Evolutionary conservation across 139 green algal species (phyloP).

Genomic region (Astrephomene gubernaculifera): DNA sequence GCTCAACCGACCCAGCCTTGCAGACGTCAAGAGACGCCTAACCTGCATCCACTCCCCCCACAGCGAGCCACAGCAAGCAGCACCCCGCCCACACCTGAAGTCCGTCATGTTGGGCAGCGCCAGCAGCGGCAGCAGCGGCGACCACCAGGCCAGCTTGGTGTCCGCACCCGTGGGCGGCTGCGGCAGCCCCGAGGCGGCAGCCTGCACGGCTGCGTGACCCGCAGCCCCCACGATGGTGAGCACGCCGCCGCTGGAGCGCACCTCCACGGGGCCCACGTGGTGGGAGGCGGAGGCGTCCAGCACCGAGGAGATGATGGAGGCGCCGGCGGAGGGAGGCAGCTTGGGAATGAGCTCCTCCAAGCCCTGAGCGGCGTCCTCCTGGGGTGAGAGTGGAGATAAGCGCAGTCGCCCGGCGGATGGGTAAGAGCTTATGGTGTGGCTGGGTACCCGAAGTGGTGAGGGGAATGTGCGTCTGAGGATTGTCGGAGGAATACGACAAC

Average conservation of each 20-base stretch:
- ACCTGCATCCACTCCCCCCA: too few species aligned
- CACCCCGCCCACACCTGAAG: constrained; percentile 24
- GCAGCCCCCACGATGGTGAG: neutral
- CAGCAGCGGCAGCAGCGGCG: constrained; percentile 41
- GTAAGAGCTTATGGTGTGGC: too few species aligned
- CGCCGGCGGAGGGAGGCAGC: constrained; percentile 15
- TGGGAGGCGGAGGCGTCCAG: constrained; percentile 29
- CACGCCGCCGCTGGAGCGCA: neutral
- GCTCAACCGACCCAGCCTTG: too few species aligned
- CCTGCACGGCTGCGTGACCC: neutral
- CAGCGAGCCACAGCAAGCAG: too few species aligned
- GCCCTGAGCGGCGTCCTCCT: constrained; percentile 36
- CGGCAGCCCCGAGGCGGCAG: neutral
- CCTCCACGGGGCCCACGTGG: too few species aligned
- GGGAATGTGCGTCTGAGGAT: too few species aligned
- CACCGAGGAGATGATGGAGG: constrained; percentile 27
- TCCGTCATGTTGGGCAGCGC: constrained; percentile 38
- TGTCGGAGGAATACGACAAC: too few species aligned
- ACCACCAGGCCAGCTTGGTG: constrained; percentile 35
- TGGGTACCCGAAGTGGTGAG: too few species aligned
- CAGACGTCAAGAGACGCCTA: too few species aligned
- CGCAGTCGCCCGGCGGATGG: too few species aligned
- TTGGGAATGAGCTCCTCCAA: constrained; percentile 23
- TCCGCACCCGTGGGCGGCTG: constrained; percentile 13
- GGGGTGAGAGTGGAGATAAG: too few species aligned